Evolutionary conservation across 495 filamentous ascomycete genomes (phyloP).

Genomic region (Pseudoneurospora amorphoporcata): DNA sequence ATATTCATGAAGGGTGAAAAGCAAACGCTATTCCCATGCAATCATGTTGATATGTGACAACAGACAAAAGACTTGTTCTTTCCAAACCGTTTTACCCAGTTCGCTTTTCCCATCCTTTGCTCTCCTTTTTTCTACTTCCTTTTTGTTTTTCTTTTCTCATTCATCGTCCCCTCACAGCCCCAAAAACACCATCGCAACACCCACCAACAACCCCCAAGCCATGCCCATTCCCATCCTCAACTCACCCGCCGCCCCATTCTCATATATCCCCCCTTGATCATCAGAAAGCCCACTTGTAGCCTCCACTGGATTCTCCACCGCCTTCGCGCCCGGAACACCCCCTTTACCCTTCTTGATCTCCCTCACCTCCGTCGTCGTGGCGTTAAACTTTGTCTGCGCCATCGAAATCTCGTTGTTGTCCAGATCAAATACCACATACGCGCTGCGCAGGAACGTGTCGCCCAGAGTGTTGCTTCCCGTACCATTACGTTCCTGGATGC

Average conservation of each 20-base stretch:
- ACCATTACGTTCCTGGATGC: conserved; percentile 56
- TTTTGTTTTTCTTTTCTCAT: neutral
- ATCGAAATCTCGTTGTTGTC: conserved; percentile 80
- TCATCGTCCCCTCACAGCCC: neutral
- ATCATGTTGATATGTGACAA: neutral
- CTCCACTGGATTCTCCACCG: conserved; percentile 53
- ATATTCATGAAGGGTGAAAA: neutral
- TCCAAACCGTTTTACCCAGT: neutral
- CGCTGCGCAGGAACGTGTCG: conserved; percentile 85
- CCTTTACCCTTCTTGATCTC: conserved; percentile 61
- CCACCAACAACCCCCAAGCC: neutral
- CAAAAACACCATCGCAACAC: neutral
- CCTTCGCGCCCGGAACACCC: conserved; percentile 60
- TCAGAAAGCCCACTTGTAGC: conserved; percentile 30
- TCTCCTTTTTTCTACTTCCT: no score
- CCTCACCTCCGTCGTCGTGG: conserved; percentile 48
- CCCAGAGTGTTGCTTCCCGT: conserved; percentile 63
- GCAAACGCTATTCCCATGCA: neutral
- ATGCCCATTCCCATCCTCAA: neutral
- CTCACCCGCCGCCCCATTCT: neutral
- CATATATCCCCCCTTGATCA: neutral
- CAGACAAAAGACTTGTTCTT: neutral
- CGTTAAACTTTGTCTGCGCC: conserved; percentile 77
- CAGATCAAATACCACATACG: conserved; percentile 89
- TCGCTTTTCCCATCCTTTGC: neutral